Evolutionary conservation across 1,284 basidiomycete genomes (phyloP).

Genomic region (Ustilago nuda): DNA sequence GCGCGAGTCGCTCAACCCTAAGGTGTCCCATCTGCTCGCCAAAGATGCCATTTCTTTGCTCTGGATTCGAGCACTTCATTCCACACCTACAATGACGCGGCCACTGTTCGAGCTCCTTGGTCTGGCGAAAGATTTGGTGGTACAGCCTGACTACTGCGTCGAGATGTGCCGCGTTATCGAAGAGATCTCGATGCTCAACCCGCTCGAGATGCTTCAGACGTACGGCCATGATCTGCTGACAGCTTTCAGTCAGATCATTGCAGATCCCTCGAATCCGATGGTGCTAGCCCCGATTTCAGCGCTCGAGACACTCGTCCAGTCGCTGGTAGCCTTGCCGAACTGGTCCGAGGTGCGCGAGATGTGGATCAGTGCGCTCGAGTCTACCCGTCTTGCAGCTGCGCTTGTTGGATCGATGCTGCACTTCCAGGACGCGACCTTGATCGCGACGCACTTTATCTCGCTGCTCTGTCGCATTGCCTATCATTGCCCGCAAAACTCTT

Average conservation of each 20-base stretch:
- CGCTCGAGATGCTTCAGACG: slow-evolving; percentile 53
- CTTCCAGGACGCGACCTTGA: slow-evolving; percentile 55
- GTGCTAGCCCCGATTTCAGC: slow-evolving; percentile 58
- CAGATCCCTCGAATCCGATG: slow-evolving; percentile 56
- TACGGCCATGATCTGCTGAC: slow-evolving; percentile 54
- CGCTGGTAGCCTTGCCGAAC: slow-evolving; percentile 43
- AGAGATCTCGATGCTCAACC: slow-evolving; percentile 60
- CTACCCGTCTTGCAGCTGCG: slow-evolving; percentile 49
- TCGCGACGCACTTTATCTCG: slow-evolving; percentile 56
- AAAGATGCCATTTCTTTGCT: slow-evolving; percentile 65
- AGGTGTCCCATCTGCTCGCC: slow-evolving; percentile 56
- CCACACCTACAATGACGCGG: slow-evolving; percentile 56
- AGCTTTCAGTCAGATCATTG: slow-evolving; percentile 54
- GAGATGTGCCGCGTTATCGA: slow-evolving; percentile 63
- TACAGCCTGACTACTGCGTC: slow-evolving; percentile 62
- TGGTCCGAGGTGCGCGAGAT: slow-evolving; percentile 37
- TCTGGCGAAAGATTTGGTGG: slow-evolving; percentile 50
- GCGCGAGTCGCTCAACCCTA: slow-evolving; percentile 51
- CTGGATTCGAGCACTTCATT: slow-evolving; percentile 62
- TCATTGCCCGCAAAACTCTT: slow-evolving; percentile 35
- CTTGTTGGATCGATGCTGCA: slow-evolving; percentile 57
- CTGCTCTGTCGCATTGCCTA: slow-evolving; percentile 60
- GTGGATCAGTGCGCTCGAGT: slow-evolving; percentile 48
- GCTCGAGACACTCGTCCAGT: slow-evolving; percentile 58
- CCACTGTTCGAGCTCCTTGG: slow-evolving; percentile 59